phyloP scores from a whole-genome alignment of 164 flowering plant genomes.

The Platanus orientalis region DNA sequence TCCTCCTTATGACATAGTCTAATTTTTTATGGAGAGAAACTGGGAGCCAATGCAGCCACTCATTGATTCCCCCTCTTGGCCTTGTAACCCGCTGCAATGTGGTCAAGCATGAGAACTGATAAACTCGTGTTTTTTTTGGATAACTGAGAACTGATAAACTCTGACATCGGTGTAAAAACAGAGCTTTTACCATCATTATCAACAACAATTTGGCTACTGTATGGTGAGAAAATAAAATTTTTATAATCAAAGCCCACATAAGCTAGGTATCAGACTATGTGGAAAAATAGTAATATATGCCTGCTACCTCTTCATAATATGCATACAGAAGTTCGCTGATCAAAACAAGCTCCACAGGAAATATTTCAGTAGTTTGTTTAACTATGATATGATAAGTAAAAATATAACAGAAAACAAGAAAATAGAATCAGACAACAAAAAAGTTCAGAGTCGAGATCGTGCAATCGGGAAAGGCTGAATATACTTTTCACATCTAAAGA shows the following conservation, averaged over 20 bases:
- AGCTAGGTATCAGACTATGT: not conserved
- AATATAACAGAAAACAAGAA: too few species aligned
- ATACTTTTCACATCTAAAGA: too few species aligned
- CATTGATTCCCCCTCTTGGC: slow-evolving; percentile 86
- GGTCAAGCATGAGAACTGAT: slow-evolving; percentile 8
- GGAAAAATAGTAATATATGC: too few species aligned
- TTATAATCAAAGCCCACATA: not conserved
- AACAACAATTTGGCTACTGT: not conserved
- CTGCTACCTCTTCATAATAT: too few species aligned
- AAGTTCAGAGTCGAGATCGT: too few species aligned
- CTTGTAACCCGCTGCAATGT: slow-evolving; percentile 72
- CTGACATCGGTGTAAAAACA: not conserved
- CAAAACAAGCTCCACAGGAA: too few species aligned
- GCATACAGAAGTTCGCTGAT: too few species aligned
- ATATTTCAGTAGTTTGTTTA: too few species aligned
- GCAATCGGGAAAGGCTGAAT: too few species aligned
- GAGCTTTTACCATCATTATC: not conserved
- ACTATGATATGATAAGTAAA: too few species aligned
- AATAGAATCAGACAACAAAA: too few species aligned
- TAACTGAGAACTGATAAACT: not conserved
- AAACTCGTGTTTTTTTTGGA: too few species aligned
- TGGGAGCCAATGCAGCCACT: slow-evolving; percentile 89
- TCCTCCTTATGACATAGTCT: slow-evolving; percentile 42
- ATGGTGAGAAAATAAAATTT: not conserved
- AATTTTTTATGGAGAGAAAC: slow-evolving; percentile 65